Evolutionary conservation across 2,329 filamentous ascomycete species (phyloP).

Genomic region (Fonsecaea pedrosoi): DNA sequence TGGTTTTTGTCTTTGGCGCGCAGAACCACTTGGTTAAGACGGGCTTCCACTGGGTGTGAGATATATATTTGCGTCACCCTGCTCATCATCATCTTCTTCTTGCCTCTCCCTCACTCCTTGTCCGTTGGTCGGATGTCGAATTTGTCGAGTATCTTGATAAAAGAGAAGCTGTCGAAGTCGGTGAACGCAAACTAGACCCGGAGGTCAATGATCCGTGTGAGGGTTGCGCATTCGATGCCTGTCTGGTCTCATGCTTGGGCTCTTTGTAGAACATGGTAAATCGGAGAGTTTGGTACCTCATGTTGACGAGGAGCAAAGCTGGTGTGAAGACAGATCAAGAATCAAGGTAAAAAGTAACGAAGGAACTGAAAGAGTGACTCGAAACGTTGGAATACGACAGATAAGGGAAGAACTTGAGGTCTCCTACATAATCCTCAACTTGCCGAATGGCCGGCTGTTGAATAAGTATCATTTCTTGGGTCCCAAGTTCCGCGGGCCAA

Average conservation of each 20-base stretch:
- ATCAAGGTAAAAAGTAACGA: neutral
- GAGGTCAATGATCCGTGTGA: constrained; percentile 22
- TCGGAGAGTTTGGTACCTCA: constrained; percentile 41
- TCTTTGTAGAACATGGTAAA: constrained; percentile 41
- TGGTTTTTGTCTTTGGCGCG: neutral
- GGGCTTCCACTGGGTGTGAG: neutral
- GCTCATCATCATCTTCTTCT: constrained; percentile 18
- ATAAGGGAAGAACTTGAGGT: constrained; percentile 2
- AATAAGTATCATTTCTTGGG: constrained; percentile 15
- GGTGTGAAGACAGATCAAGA: constrained; percentile 6
- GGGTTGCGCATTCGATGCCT: constrained; percentile 15
- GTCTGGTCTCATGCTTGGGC: constrained; percentile 31
- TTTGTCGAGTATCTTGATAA: constrained; percentile 30
- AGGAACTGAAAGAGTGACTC: constrained; percentile 15
- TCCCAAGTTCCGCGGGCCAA: constrained; percentile 9
- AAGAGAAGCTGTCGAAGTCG: constrained; percentile 36
- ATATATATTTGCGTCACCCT: neutral
- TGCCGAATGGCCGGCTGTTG: constrained; percentile 12
- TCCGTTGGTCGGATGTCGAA: constrained; percentile 16
- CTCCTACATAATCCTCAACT: constrained; percentile 1
- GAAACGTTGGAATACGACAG: constrained; percentile 1
- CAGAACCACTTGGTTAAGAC: neutral
- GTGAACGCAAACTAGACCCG: constrained; percentile 33
- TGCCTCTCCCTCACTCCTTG: constrained; percentile 6
- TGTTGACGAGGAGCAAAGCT: constrained; percentile 16